Conservation (phyloP, 2,329 filamentous ascomycete genomes). For the Cryphonectria naterciae region DNA sequence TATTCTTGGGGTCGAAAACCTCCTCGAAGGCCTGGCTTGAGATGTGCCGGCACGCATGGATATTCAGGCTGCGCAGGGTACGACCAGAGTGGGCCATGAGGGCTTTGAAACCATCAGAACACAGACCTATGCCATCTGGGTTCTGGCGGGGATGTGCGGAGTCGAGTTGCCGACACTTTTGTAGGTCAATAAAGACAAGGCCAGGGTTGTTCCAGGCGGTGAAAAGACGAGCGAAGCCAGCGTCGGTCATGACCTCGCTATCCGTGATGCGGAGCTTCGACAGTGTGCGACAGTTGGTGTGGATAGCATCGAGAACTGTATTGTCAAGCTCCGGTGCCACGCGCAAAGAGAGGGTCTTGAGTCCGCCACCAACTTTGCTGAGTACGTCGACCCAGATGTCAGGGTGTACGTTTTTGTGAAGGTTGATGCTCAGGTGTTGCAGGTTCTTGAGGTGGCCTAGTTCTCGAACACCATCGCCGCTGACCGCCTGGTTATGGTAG, state of each 20-base stretch:
- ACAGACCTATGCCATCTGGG: slow-evolving; percentile 71
- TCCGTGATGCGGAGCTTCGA: slow-evolving; percentile 80
- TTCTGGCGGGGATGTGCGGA: slow-evolving; percentile 69
- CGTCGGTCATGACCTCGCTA: slow-evolving; percentile 76
- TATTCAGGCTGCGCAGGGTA: slow-evolving; percentile 68
- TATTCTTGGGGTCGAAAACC: slow-evolving; percentile 65
- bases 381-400: slow-evolving; percentile 66
- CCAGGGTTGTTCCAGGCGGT: slow-evolving; percentile 74
- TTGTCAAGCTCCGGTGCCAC: slow-evolving; percentile 70
- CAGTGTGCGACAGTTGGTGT: slow-evolving; percentile 68
- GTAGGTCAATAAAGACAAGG: slow-evolving; percentile 72
- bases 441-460: slow-evolving; percentile 68
- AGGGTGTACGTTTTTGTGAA: slow-evolving; percentile 60
- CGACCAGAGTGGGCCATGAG: slow-evolving; percentile 83
- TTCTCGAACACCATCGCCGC: slow-evolving; percentile 64
- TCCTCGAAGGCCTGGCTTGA: slow-evolving; percentile 71
- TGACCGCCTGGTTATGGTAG: slow-evolving; percentile 76
- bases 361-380: slow-evolving; percentile 60
- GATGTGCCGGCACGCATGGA: slow-evolving; percentile 87
- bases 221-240: slow-evolving; percentile 74
- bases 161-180: slow-evolving; percentile 78
- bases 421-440: slow-evolving; percentile 74
- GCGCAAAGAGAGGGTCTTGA: slow-evolving; percentile 80
- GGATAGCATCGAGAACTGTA: slow-evolving; percentile 70
- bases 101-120: slow-evolving; percentile 74